Evolutionary conservation across 352 stramenopile species (phyloP).

Genomic region (Globisporangium acanthophoron): DNA sequence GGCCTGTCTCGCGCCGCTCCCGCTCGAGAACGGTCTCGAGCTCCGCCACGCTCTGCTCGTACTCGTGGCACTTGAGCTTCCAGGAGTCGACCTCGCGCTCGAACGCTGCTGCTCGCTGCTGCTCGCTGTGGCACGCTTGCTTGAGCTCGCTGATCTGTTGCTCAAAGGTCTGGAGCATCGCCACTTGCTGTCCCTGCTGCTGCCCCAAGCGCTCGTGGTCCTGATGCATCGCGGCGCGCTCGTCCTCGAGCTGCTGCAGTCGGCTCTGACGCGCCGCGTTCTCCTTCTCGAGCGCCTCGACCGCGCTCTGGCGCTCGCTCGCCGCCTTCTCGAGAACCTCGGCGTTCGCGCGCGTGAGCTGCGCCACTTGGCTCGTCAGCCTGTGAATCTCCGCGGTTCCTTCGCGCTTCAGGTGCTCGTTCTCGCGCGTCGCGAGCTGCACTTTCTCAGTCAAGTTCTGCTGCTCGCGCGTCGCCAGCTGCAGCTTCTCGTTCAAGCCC

Average conservation of each 20-base stretch:
- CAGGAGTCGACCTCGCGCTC: constrained; percentile 27
- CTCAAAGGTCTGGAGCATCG: constrained; percentile 31
- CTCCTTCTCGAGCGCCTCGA: constrained; percentile 30
- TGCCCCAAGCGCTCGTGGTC: constrained; percentile 44
- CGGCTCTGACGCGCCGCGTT: constrained; percentile 36
- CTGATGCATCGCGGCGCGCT: constrained; percentile 26
- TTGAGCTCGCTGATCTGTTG: constrained; percentile 38
- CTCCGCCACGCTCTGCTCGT: constrained; percentile 23
- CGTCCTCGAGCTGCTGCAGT: constrained; percentile 39
- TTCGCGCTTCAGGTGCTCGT: constrained; percentile 42
- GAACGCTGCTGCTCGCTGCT: constrained; percentile 25
- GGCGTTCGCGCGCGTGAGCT: constrained; percentile 37
- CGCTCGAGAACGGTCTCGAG: constrained; percentile 25
- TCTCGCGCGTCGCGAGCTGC: constrained; percentile 41
- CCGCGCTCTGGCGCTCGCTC: constrained; percentile 32
- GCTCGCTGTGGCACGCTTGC: constrained; percentile 30
- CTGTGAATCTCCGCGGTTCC: constrained; percentile 51
- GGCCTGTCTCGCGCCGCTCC: constrained; percentile 15
- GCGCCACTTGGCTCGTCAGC: constrained; percentile 36
- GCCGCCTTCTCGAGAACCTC: constrained; percentile 41
- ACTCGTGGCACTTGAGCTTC: constrained; percentile 31
- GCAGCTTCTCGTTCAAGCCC: constrained; percentile 60
- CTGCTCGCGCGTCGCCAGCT: constrained; percentile 46
- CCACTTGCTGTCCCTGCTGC: constrained; percentile 29
- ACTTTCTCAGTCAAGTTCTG: constrained; percentile 71